Evolutionary conservation across 2,329 filamentous ascomycete species (phyloP).

Genomic region (Apiospora phragmitis): DNA sequence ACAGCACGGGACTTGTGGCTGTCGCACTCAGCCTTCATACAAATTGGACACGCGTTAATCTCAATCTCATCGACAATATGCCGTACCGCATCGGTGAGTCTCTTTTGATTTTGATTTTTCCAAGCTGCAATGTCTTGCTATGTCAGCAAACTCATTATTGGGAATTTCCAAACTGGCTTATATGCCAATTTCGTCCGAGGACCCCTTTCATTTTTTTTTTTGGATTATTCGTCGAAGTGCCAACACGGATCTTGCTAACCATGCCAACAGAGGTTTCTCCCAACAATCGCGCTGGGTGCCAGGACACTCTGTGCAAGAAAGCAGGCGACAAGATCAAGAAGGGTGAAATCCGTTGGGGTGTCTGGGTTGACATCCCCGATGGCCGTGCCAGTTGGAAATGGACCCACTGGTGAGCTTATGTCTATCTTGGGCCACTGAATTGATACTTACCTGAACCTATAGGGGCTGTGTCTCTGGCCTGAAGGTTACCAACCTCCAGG

Average conservation of each 20-base stretch:
- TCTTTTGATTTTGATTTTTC: background rate
- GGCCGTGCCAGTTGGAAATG: slow-evolving; percentile 69
- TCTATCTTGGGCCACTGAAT: slow-evolving; percentile 30
- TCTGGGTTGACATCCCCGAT: slow-evolving; percentile 62
- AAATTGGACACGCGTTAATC: background rate
- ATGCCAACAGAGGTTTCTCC: slow-evolving; percentile 64
- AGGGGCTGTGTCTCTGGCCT: slow-evolving; percentile 89
- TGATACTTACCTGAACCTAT: background rate
- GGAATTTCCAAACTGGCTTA: background rate
- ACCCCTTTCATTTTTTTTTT: background rate
- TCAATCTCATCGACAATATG: background rate
- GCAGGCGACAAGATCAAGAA: slow-evolving; percentile 70
- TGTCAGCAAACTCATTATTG: background rate
- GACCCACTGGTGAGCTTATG: slow-evolving; percentile 73
- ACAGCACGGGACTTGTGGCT: background rate
- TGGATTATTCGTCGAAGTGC: background rate
- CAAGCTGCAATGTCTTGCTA: background rate
- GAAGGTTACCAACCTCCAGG: slow-evolving; percentile 66
- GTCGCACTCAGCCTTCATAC: slow-evolving; percentile 8
- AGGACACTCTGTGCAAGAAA: slow-evolving; percentile 72
- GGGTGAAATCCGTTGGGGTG: slow-evolving; percentile 76
- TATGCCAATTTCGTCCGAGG: background rate
- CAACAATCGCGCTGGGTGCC: slow-evolving; percentile 73
- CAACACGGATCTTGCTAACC: background rate
- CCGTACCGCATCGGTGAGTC: slow-evolving; percentile 5